Conservation (phyloP, 768 basidiomycete species). For the Russula dissimulans region DNA sequence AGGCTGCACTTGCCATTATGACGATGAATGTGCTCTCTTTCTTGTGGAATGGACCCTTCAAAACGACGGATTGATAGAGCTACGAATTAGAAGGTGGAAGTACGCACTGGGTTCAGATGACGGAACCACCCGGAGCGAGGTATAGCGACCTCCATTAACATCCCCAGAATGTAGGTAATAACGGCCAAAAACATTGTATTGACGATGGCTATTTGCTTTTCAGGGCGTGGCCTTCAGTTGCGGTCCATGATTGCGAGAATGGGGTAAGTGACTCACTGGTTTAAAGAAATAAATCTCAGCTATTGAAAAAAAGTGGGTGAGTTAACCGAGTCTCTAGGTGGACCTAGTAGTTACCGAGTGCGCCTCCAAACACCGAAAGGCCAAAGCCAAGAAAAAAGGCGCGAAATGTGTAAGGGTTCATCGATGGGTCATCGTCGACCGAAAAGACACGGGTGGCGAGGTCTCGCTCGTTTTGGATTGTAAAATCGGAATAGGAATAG, state of each 20-base stretch:
- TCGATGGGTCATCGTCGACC: conserved; percentile 36
- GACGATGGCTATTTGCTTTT: conserved; percentile 42
- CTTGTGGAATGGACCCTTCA: conserved; percentile 47
- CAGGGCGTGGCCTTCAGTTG: neutral
- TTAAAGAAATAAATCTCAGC: conserved; percentile 57
- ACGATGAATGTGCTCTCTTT: conserved; percentile 52
- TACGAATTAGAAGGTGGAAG: neutral
- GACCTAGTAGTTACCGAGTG: conserved; percentile 32
- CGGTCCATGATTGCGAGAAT: neutral
- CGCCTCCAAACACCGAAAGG: conserved; percentile 40
- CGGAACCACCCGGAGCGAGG: conserved; percentile 38
- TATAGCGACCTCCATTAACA: conserved; percentile 36
- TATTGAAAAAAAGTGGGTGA: conserved; percentile 16
- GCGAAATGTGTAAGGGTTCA: conserved; percentile 41
- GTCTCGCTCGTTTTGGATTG: conserved; percentile 38
- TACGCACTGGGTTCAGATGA: conserved; percentile 44
- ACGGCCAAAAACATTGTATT: conserved; percentile 48
- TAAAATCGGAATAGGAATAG: conserved; percentile 24
- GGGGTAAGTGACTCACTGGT: conserved; percentile 29
- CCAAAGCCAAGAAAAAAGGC: conserved; percentile 39
- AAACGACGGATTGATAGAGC: neutral
- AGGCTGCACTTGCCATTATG: conserved; percentile 48
- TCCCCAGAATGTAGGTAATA: conserved; percentile 42
- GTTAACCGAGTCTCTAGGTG: too few relatives aligned
- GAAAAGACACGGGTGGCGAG: conserved; percentile 40